Evolutionary conservation across 768 basidiomycete genomes (phyloP).

Genomic region (Suillus decipiens): DNA sequence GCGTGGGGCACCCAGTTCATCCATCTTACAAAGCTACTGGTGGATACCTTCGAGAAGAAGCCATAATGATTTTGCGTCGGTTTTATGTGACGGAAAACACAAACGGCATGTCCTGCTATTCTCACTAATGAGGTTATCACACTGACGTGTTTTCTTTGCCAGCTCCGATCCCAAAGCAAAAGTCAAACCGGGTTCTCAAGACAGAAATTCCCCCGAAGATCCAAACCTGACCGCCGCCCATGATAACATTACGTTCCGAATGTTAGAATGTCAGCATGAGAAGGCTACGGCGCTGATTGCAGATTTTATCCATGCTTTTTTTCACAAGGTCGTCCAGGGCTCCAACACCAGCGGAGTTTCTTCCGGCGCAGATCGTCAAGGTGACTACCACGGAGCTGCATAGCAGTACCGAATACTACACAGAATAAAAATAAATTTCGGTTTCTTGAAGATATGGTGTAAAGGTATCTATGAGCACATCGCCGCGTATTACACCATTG

Average conservation of each 20-base stretch:
- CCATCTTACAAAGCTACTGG: slow-evolving; percentile 73
- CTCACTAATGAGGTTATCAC: slow-evolving; percentile 10
- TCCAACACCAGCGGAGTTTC: background rate
- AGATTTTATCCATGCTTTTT: background rate
- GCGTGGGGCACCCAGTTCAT: slow-evolving; percentile 72
- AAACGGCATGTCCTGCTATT: slow-evolving; percentile 63
- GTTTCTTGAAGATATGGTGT: background rate
- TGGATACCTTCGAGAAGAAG: slow-evolving; percentile 78
- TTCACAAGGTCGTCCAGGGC: slow-evolving; percentile 4
- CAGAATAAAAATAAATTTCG: background rate
- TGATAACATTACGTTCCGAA: background rate
- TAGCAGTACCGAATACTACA: background rate
- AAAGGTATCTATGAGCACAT: background rate
- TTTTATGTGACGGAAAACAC: slow-evolving; percentile 94
- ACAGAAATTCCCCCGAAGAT: slow-evolving; percentile 56
- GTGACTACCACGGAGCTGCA: background rate
- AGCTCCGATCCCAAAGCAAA: slow-evolving; percentile 93
- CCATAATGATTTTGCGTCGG: slow-evolving; percentile 81
- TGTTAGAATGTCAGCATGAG: slow-evolving; percentile 5
- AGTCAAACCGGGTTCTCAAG: slow-evolving; percentile 82
- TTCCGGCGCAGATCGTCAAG: background rate
- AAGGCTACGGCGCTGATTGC: background rate
- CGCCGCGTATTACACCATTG: background rate
- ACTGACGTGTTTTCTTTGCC: slow-evolving; percentile 13
- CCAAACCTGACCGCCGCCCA: slow-evolving; percentile 6